Percentiles rank a stretch among this genome's conserved stretches.
phyloP scores from a whole-genome alignment of 805 yeast genomes.

The Lachancea nothofagi region DNA sequence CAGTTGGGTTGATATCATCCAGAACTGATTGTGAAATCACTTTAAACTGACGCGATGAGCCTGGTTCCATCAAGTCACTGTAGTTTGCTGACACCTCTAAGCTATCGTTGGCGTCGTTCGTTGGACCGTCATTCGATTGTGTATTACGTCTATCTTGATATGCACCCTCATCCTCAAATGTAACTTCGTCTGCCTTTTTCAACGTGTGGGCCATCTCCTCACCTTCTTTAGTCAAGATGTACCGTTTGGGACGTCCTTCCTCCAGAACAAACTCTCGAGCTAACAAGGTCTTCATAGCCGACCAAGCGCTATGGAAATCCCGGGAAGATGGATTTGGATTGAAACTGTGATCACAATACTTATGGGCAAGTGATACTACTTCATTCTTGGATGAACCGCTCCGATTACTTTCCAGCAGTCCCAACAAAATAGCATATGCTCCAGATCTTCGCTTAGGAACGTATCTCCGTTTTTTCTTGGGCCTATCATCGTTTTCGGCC shows the following conservation, averaged over 20 bases:
- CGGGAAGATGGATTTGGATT: conserved; percentile 52
- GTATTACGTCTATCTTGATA: conserved; percentile 7
- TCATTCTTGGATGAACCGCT: conserved; percentile 62
- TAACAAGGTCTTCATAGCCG: conserved; percentile 54
- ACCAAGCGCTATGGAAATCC: conserved; percentile 74
- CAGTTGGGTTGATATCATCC: too few relatives aligned
- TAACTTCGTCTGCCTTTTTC: conserved; percentile 40
- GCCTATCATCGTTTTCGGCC: conserved; percentile 16
- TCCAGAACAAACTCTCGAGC: conserved; percentile 51
- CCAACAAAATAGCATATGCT: conserved; percentile 73
- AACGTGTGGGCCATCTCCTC: conserved; percentile 53
- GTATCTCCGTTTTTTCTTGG: conserved; percentile 38
- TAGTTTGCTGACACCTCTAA: conserved; percentile 6
- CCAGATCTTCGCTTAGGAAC: conserved; percentile 76
- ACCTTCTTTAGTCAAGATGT: conserved; percentile 68
- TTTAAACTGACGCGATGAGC: background rate
- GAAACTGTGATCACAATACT: conserved; percentile 55
- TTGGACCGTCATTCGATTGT: conserved; percentile 1
- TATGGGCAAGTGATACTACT: conserved; percentile 48
- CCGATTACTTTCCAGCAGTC: conserved; percentile 47
- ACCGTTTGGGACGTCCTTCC: conserved; percentile 55
- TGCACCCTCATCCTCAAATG: conserved; percentile 23
- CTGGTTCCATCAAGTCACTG: conserved; percentile 7
- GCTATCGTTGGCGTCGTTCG: background rate
- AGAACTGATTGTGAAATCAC: background rate